phyloP scores from a whole-genome alignment of 257 asterid genomes.

The Fraxinus americana region DNA sequence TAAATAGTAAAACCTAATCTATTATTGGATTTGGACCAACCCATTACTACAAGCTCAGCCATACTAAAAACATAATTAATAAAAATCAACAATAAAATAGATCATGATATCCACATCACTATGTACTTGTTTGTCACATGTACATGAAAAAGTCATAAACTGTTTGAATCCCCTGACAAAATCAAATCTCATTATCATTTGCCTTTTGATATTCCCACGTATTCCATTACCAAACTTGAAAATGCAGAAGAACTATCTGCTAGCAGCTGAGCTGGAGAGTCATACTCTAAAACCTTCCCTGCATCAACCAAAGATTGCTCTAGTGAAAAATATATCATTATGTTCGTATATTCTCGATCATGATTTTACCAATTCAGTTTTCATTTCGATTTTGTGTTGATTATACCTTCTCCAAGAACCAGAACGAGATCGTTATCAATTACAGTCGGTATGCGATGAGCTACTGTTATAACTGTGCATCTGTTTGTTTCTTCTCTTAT shows the following conservation, averaged over 20 bases:
- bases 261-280: conserved; percentile 61
- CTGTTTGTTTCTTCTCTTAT: conserved; percentile 67
- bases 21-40: no score
- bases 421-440: conserved; percentile 79
- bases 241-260: conserved; percentile 55
- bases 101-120: no score
- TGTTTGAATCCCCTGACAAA: not conserved
- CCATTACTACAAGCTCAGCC: no score
- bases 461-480: conserved; percentile 82
- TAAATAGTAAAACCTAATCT: no score
- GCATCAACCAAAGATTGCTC: conserved; percentile 28
- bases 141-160: not conserved
- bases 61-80: no score
- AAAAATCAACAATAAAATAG: no score
- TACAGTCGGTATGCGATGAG: conserved; percentile 85
- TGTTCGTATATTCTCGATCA: not conserved
- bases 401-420: conserved; percentile 77
- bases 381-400: not conserved
- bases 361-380: not conserved
- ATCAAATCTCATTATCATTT: not conserved
- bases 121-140: not conserved
- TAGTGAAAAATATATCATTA: not conserved
- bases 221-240: conserved; percentile 70
- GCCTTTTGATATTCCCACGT: conserved; percentile 53
- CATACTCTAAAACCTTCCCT: conserved; percentile 69